These are phyloP conservation scores for Sphaceloma murrayae DNA, from an alignment of 2,329 filamentous ascomycete species.

Conservation along the genomic window DNA sequence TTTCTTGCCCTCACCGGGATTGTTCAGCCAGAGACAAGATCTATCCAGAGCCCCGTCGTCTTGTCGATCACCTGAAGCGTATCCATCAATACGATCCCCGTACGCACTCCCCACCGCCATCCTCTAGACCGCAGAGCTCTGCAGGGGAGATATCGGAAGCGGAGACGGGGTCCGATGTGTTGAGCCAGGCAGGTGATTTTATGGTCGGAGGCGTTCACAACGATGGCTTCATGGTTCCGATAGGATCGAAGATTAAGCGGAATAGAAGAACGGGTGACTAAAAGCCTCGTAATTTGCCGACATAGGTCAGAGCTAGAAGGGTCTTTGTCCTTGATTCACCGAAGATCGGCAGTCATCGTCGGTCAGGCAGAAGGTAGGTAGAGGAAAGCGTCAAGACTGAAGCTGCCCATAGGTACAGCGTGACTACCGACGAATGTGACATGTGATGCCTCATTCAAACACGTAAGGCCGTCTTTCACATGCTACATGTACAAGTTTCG, in stretches of 20 bases:
- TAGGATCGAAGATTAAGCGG: conserved; percentile 7
- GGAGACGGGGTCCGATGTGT: not conserved
- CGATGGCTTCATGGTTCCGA: conserved; percentile 51
- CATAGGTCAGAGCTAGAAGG: too few relatives aligned
- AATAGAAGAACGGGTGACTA: conserved; percentile 8
- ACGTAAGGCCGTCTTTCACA: conserved; percentile 1
- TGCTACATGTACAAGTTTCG: not conserved
- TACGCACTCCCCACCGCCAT: conserved; percentile 18
- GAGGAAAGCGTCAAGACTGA: not conserved
- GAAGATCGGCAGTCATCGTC: too few relatives aligned
- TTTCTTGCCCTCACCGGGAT: conserved; percentile 30
- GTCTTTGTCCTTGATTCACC: too few relatives aligned
- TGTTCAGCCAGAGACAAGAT: conserved; percentile 32
- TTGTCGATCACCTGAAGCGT: conserved; percentile 38
- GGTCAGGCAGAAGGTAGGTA: too few relatives aligned
- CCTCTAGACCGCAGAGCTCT: not conserved
- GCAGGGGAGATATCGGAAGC: not conserved
- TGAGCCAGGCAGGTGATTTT: conserved; percentile 38
- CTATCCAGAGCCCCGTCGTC: conserved; percentile 26
- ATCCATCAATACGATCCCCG: conserved; percentile 37
- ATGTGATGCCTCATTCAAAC: too few relatives aligned
- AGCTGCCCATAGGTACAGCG: too few relatives aligned
- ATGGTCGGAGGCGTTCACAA: conserved; percentile 55
- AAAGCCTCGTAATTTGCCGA: too few relatives aligned
- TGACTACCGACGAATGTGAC: not conserved